Conservation (phyloP, 306 rosid genomes). For the Gillenia trifoliata region DNA sequence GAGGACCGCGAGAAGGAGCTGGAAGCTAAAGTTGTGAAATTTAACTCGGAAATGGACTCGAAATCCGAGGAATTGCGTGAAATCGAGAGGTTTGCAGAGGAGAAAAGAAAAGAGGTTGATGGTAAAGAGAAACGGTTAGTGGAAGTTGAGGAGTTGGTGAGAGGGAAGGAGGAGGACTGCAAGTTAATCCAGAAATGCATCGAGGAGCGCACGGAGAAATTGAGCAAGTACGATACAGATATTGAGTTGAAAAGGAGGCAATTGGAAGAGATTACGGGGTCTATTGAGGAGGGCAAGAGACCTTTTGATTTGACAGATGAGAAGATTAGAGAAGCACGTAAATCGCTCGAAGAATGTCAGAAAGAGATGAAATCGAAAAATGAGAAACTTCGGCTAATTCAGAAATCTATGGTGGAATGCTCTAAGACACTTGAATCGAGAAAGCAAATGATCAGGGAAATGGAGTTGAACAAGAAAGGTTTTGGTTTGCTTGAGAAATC, state of each 20-base stretch:
- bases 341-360: neutral
- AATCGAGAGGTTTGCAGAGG: neutral
- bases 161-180: too few relatives aligned
- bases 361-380: neutral
- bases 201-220: neutral
- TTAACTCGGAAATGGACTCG: too few relatives aligned
- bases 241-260: neutral
- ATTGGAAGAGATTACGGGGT: neutral
- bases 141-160: too few relatives aligned
- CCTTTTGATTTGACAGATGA: neutral
- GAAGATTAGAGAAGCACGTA: neutral
- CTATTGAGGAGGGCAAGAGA: neutral
- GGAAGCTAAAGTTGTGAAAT: too few relatives aligned
- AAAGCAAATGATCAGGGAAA: neutral
- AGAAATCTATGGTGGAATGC: neutral
- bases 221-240: neutral
- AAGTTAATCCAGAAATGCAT: too few relatives aligned
- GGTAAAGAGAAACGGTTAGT: too few relatives aligned
- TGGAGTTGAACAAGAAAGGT: neutral
- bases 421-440: neutral
- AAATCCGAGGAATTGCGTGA: too few relatives aligned
- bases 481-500: neutral
- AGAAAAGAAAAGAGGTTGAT: neutral
- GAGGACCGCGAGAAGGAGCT: too few relatives aligned
- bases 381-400: neutral